These are phyloP conservation scores for Trichoderma sp. DNA, from an alignment of 2,329 filamentous ascomycete species.

Conservation along the genomic window DNA sequence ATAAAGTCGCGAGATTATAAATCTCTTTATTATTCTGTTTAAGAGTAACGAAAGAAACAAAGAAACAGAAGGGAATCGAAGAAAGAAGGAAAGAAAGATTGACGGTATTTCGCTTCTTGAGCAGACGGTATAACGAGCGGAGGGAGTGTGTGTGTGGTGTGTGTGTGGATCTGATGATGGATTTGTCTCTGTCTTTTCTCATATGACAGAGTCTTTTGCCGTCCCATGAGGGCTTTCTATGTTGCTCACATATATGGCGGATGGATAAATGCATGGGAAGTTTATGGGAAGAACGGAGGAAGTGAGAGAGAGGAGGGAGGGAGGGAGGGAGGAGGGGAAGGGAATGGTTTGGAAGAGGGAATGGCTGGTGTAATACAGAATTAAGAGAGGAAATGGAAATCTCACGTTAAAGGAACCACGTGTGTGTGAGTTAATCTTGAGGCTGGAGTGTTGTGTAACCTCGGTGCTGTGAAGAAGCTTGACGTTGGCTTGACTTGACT, in stretches of 20 bases:
- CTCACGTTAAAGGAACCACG: not conserved
- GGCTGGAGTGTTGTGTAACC: not conserved
- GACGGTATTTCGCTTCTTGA: not conserved
- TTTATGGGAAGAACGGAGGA: not conserved
- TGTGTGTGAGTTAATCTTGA: not conserved
- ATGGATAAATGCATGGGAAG: conserved; percentile 1
- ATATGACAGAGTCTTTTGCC: not conserved
- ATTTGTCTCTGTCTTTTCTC: not conserved
- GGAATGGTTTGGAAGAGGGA: not conserved
- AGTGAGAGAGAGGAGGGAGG: not conserved
- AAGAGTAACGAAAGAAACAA: not conserved
- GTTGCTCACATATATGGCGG: not conserved
- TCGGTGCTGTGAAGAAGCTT: not conserved
- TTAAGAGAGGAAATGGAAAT: conserved; percentile 20
- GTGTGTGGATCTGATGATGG: conserved; percentile 4
- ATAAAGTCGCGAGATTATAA: not conserved
- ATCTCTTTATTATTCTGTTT: not conserved
- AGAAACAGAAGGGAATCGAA: not conserved
- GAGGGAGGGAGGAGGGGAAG: not conserved
- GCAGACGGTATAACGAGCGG: not conserved
- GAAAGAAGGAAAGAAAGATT: conserved; percentile 6
- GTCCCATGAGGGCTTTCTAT: not conserved
- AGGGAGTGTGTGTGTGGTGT: not conserved
- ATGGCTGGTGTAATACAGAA: conserved; percentile 24
- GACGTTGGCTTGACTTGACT: not conserved